Conservation (phyloP, 1,139 yeast species). For the Yamadazyma kanchanaburiensis region DNA sequence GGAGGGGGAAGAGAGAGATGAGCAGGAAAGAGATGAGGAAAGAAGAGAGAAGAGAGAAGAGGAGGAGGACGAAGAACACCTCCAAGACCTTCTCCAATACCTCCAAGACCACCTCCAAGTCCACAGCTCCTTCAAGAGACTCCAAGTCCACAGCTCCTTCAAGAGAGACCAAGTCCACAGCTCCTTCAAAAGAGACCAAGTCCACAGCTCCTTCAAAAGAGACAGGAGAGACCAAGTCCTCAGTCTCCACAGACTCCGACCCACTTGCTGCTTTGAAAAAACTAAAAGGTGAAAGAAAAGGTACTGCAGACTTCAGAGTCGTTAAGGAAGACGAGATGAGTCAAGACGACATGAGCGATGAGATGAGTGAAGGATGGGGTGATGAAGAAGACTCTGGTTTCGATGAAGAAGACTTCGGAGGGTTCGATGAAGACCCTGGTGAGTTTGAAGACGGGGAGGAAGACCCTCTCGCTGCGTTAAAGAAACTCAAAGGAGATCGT, state of each 20-base stretch:
- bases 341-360: slow-evolving; percentile 18
- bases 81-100: neutral
- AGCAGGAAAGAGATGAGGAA: slow-evolving; percentile 59
- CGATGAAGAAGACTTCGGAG: slow-evolving; percentile 12
- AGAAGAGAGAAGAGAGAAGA: slow-evolving; percentile 51
- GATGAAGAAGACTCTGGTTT: slow-evolving; percentile 12
- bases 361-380: slow-evolving; percentile 6
- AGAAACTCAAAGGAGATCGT: slow-evolving; percentile 18
- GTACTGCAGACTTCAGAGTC: slow-evolving; percentile 13
- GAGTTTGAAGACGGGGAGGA: slow-evolving; percentile 15
- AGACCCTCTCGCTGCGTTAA: slow-evolving; percentile 23
- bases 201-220: slow-evolving; percentile 21
- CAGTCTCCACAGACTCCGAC: slow-evolving; percentile 9
- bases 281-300: slow-evolving; percentile 10
- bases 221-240: neutral
- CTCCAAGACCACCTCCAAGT: neutral
- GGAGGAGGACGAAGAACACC: slow-evolving; percentile 27
- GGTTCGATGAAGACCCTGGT: slow-evolving; percentile 11
- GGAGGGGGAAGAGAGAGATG: slow-evolving; percentile 6
- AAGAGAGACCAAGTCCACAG: too few species aligned
- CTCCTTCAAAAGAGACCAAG: too few species aligned
- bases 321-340: slow-evolving; percentile 28
- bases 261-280: slow-evolving; percentile 18
- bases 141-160: too few species aligned
- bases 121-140: too few species aligned